Conservation (phyloP, 192 early-diverging fungal species). For the Rhizophlyctis rosea region DNA sequence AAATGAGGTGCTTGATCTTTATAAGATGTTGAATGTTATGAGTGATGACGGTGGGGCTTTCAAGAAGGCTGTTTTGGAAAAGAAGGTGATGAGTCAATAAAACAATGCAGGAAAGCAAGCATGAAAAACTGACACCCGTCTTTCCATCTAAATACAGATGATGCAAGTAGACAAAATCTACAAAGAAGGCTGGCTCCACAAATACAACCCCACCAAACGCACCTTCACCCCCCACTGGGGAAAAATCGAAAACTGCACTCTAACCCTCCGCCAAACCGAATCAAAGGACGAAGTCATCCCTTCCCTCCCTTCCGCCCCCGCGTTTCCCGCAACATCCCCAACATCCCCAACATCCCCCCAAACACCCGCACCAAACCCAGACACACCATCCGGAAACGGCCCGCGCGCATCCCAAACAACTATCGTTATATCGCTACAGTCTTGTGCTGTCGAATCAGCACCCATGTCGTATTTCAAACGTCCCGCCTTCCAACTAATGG, state of each 20-base stretch:
- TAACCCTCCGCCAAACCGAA: conserved; percentile 14
- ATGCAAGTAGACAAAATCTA: conserved; percentile 9
- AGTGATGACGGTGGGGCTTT: too few species aligned
- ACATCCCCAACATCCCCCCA: too few species aligned
- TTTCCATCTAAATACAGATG: too few species aligned
- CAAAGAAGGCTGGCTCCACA: conserved; percentile 35
- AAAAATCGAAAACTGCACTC: conserved; percentile 19
- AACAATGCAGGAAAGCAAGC: too few species aligned
- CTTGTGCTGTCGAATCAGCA: conserved; percentile 6
- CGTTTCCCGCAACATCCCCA: too few species aligned
- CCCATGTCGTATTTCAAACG: conserved; percentile 17
- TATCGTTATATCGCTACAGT: neutral
- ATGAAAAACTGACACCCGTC: too few species aligned
- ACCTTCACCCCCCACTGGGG: conserved; percentile 26
- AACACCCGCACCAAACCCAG: too few species aligned
- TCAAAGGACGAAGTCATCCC: conserved; percentile 27
- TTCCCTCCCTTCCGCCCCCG: neutral
- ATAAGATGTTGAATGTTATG: conserved; percentile 28
- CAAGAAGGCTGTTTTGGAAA: too few species aligned
- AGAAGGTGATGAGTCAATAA: too few species aligned
- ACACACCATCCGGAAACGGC: too few species aligned
- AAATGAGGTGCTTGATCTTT: conserved; percentile 18
- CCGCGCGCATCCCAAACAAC: neutral
- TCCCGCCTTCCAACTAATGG: conserved; percentile 16
- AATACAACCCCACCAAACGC: conserved; percentile 4